Conservation (phyloP, 108 stramenopile species). For the Cyclotella kingstonii region DNA sequence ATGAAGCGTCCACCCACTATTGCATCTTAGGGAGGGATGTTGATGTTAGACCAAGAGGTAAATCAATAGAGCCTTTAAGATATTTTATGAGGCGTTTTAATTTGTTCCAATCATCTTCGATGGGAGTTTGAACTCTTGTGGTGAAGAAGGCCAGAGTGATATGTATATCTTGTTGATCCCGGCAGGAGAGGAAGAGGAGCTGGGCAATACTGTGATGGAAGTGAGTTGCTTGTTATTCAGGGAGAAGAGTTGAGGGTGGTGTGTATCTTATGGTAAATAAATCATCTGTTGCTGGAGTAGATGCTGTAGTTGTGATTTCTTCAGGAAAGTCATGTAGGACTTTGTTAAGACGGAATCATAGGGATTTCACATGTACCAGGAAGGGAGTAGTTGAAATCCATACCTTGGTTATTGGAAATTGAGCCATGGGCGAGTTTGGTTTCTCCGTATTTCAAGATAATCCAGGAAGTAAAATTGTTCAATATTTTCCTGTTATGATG, state of each 20-base stretch:
- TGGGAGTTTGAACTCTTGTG: slow-evolving; percentile 19
- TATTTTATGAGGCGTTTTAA: no score
- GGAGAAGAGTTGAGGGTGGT: neutral
- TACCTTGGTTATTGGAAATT: slow-evolving; percentile 41
- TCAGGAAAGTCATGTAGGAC: slow-evolving; percentile 24
- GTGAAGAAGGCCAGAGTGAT: slow-evolving; percentile 20
- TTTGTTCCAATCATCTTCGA: slow-evolving; percentile 30
- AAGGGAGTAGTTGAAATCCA: slow-evolving; percentile 34
- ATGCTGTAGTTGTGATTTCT: neutral
- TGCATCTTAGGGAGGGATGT: no score
- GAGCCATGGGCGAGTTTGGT: slow-evolving; percentile 9
- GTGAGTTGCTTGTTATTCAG: neutral
- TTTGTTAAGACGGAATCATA: slow-evolving; percentile 23
- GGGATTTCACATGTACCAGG: slow-evolving; percentile 15
- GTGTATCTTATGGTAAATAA: slow-evolving; percentile 18
- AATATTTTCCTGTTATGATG: no score
- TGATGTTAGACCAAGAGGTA: no score
- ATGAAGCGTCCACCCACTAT: no score
- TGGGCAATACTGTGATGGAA: slow-evolving; percentile 5
- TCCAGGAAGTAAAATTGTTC: neutral
- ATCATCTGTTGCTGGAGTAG: slow-evolving; percentile 30
- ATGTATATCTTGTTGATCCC: slow-evolving; percentile 18
- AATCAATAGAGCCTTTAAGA: no score
- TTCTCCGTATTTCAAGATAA: neutral
- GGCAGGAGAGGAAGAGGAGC: neutral